phyloP scores from a whole-genome alignment of 768 basidiomycete species.

The Phlebiopsis gigantea region DNA sequence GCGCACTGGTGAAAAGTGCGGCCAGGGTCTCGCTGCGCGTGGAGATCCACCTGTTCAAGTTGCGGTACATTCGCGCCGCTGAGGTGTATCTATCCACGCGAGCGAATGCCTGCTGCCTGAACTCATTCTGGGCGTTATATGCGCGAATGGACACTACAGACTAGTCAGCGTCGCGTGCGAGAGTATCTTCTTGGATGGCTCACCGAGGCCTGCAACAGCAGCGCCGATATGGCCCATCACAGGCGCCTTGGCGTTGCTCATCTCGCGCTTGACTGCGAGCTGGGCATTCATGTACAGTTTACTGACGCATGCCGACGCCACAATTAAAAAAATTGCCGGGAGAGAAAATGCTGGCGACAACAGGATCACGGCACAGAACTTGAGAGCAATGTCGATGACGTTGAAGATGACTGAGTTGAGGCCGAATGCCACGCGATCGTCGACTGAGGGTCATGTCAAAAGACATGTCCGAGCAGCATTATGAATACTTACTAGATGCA shows the following conservation, averaged over 20 bases:
- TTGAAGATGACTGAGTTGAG: conserved; percentile 27
- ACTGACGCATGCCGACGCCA: conserved; percentile 38
- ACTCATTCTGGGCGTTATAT: conserved; percentile 10
- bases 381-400: conserved; percentile 23
- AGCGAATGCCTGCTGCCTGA: conserved; percentile 4
- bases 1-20: not conserved
- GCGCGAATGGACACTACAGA: conserved; percentile 24
- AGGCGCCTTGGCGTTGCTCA: conserved; percentile 46
- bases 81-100: conserved; percentile 8
- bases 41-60: conserved; percentile 12
- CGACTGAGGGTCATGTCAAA: conserved; percentile 23
- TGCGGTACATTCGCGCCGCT: conserved; percentile 5
- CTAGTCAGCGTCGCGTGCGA: not conserved
- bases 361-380: conserved; percentile 33
- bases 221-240: conserved; percentile 50
- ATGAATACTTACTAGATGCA: conserved; percentile 22
- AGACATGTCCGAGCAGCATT: not conserved
- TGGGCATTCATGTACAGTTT: conserved; percentile 55
- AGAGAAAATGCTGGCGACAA: conserved; percentile 38
- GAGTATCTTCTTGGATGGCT: not conserved
- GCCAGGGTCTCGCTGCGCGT: conserved; percentile 4
- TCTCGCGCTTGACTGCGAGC: conserved; percentile 51
- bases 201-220: conserved; percentile 46
- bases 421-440: conserved; percentile 26
- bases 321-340: conserved; percentile 30